These are phyloP conservation scores for Mesembryanthemum crystallinum DNA, from an alignment of 148 eudicot species.

Conservation along the genomic window DNA sequence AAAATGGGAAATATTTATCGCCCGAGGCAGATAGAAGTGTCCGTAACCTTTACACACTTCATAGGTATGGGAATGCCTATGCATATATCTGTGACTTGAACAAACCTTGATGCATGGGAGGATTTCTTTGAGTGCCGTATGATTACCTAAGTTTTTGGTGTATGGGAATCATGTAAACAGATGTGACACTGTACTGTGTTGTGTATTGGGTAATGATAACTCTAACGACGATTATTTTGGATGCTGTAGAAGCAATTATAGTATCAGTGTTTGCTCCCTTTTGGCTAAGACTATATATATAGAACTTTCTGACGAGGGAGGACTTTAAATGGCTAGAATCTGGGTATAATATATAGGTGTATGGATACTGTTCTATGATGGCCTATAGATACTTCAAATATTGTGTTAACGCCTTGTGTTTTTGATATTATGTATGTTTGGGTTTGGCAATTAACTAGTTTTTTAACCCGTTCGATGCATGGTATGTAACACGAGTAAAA, in stretches of 20 bases:
- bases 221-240: not conserved
- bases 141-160: not conserved
- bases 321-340: not conserved
- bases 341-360: not conserved
- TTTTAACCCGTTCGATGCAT: too few relatives aligned
- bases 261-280: not conserved
- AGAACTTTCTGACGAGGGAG: too few relatives aligned
- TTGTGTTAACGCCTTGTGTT: not conserved
- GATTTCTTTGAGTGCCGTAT: not conserved
- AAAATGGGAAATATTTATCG: slow-evolving; percentile 81
- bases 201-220: not conserved
- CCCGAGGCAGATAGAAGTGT: slow-evolving; percentile 88
- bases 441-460: too few relatives aligned
- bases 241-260: not conserved
- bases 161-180: not conserved
- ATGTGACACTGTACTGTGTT: not conserved
- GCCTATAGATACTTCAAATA: not conserved
- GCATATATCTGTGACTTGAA: not conserved
- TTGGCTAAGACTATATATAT: not conserved
- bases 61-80: slow-evolving; percentile 51
- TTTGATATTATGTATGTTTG: not conserved
- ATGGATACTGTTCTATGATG: not conserved
- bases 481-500: too few relatives aligned
- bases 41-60: slow-evolving; percentile 83
- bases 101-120: not conserved